phyloP scores from a whole-genome alignment of 129 eudicot genomes.

The Rutidosis leptorrhynchoides region DNA sequence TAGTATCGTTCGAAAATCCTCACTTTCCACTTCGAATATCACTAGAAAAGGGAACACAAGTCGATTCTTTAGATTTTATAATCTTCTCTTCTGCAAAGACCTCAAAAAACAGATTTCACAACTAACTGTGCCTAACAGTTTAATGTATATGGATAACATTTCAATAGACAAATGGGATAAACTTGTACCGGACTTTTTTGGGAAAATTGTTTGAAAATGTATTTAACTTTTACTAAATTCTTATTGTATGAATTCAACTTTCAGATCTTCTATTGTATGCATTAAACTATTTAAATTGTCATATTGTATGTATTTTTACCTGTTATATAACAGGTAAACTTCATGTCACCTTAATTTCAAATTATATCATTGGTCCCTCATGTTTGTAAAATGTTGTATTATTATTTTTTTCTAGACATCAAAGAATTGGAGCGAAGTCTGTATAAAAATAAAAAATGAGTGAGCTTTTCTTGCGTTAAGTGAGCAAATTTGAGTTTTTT shows the following conservation, averaged over 20 bases:
- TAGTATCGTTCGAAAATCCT: slow-evolving; percentile 9
- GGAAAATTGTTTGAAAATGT: too few species aligned
- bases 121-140: slow-evolving; percentile 15
- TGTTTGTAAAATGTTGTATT: too few species aligned
- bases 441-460: background rate
- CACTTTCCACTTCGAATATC: slow-evolving; percentile 13
- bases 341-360: too few species aligned
- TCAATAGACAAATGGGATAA: slow-evolving; percentile 84
- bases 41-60: slow-evolving; percentile 11
- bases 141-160: slow-evolving; percentile 16
- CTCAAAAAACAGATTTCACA: slow-evolving; percentile 26
- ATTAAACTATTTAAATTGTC: too few species aligned
- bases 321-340: too few species aligned
- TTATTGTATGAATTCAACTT: too few species aligned
- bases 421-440: slow-evolving; percentile 73
- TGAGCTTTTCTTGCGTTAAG: background rate
- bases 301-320: too few species aligned
- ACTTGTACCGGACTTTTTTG: slow-evolving; percentile 69
- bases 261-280: too few species aligned
- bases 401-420: too few species aligned
- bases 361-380: too few species aligned
- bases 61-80: slow-evolving; percentile 18
- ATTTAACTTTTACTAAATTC: too few species aligned
- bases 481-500: background rate
- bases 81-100: slow-evolving; percentile 16